phyloP scores from a whole-genome alignment of 768 basidiomycete species.

The Podaxis rugospora region DNA sequence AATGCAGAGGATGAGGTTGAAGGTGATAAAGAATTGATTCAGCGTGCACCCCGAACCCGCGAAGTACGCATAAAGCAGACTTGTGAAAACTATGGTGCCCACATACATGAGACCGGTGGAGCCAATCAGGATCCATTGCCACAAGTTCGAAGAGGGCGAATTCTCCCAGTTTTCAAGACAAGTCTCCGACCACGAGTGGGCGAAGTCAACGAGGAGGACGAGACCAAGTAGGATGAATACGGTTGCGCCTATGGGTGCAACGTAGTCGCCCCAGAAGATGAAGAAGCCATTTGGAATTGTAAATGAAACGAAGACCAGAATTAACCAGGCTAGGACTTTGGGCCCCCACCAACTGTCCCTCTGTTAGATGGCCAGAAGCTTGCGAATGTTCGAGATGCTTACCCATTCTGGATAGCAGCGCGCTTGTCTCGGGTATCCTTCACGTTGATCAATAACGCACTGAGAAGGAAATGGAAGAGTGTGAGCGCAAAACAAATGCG shows the following conservation, averaged over 20 bases:
- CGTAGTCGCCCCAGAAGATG: slow-evolving; percentile 96
- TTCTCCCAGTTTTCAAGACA: slow-evolving; percentile 96
- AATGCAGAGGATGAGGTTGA: slow-evolving; percentile 82
- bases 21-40: slow-evolving; percentile 96
- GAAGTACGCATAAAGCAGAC: slow-evolving; percentile 89
- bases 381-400: slow-evolving; percentile 16
- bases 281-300: slow-evolving; percentile 97
- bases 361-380: slow-evolving; percentile 5
- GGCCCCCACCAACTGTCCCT: slow-evolving; percentile 93
- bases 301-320: slow-evolving; percentile 80
- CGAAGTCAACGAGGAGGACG: slow-evolving; percentile 96
- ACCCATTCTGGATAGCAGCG: slow-evolving; percentile 97
- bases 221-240: slow-evolving; percentile 96
- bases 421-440: slow-evolving; percentile 89
- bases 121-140: slow-evolving; percentile 95
- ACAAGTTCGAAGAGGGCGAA: slow-evolving; percentile 67
- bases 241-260: slow-evolving; percentile 87
- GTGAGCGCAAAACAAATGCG: slow-evolving; percentile 94
- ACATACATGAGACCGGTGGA: slow-evolving; percentile 90
- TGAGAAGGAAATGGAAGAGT: slow-evolving; percentile 82
- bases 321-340: slow-evolving; percentile 85
- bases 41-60: slow-evolving; percentile 80
- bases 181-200: slow-evolving; percentile 97
- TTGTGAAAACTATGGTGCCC: slow-evolving; percentile 80
- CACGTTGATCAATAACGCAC: slow-evolving; percentile 78